Base-by-base conservation (phyloP, 202 grass and related monocot genomes). In the Musa balbisiana region DNA sequence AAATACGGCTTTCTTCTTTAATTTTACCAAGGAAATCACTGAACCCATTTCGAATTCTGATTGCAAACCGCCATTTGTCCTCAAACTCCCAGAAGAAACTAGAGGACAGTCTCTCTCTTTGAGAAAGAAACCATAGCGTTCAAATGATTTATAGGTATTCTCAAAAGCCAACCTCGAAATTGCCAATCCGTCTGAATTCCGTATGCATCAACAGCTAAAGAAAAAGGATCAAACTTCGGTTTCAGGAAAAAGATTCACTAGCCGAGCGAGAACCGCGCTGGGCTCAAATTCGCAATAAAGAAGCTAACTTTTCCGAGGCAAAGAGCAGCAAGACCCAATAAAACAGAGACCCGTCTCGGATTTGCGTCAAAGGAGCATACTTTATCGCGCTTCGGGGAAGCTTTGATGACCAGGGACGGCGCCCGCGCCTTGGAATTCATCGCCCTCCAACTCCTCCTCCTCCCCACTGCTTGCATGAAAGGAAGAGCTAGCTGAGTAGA, bases 321-420 rank as follows among this genome's bases (percentile, higher is more conserved):
- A 63, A 64, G 49, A 59, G 58, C 59, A 16, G 25, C 49, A 65
- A 51, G 43, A 52, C 60, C 26, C 25, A 33, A 74, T 27, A 74
- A 59, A 74, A 74, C 59, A 76, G 60, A 3, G 60, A 64, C 29
- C 50, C 20, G 13, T 50, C 74, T 53, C 60, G 49, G 59, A 52
- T 76, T 76, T 23, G 74, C 59, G 60, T 14, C 74, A 76, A 65
- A 76, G 74, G 62, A 77, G 49, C 75, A 22, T 77, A 77, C 75
- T 77, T 77, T 77, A 53, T 77, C 49, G 75, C 60, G 75, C 75
- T 60, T 77, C 11, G 60, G 59, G 3, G 75, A 16, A 77, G 75
- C 60, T 77, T 20, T 65, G 13, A 66, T 53, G 20, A 12, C 75
- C 60, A 65, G 75, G 43, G 60, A 49, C 55, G 75, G 5, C 12